Evolutionary conservation across 225 moss, liverwort and hornwort genomes (phyloP).

Genomic region (Polytrichum formosum): DNA sequence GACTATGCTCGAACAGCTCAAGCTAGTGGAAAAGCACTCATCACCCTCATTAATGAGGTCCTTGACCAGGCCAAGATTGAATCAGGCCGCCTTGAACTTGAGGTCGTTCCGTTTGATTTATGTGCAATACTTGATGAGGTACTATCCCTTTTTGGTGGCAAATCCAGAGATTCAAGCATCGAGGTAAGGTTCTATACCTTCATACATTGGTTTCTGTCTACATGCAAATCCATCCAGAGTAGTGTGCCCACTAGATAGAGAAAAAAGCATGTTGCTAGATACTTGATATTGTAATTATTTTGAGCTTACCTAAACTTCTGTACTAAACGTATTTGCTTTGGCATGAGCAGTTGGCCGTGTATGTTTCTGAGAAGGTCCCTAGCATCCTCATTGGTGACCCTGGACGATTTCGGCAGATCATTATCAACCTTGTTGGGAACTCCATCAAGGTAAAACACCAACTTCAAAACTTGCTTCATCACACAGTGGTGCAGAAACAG

Average conservation of each 20-base stretch:
- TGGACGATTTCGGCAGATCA: constrained; percentile 69
- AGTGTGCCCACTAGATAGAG: no score
- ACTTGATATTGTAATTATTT: not conserved
- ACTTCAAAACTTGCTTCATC: not conserved
- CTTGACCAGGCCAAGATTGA: constrained; percentile 74
- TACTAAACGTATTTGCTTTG: no score
- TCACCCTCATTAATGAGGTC: constrained; percentile 70
- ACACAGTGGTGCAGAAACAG: not conserved
- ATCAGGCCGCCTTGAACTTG: constrained; percentile 72
- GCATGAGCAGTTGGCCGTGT: constrained; percentile 52
- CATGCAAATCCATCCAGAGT: no score
- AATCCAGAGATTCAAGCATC: constrained; percentile 57
- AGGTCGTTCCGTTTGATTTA: constrained; percentile 59
- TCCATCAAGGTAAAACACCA: constrained; percentile 50
- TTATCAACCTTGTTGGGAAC: constrained; percentile 71
- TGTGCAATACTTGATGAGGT: constrained; percentile 68
- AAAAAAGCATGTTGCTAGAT: not conserved
- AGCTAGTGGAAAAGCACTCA: constrained; percentile 75
- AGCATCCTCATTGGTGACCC: constrained; percentile 69
- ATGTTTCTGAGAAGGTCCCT: constrained; percentile 61
- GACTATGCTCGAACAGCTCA: constrained; percentile 67
- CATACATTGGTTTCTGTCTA: no score
- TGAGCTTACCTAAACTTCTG: no score
- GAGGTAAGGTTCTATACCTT: constrained; percentile 33
- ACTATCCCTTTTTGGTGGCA: constrained; percentile 70